Conservation (phyloP, 1,284 basidiomycete genomes). For the Apiotrichum domesticum region DNA sequence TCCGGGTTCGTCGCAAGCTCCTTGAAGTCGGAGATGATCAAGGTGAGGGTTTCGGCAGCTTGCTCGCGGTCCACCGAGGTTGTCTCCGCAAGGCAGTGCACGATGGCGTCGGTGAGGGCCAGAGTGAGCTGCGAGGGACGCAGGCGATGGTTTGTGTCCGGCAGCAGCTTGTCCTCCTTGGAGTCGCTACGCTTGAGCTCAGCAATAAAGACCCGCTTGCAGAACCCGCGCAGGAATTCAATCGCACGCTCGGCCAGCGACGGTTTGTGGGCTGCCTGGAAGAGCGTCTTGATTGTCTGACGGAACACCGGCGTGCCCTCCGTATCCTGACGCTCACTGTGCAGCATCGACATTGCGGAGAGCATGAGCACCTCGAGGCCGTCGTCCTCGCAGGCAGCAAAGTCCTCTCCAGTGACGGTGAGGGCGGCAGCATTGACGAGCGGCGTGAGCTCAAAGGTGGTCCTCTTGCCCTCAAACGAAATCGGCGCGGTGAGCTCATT, state of each 20-base stretch:
- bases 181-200: constrained; percentile 32
- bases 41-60: constrained; percentile 57
- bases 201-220: constrained; percentile 33
- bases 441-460: constrained; percentile 65
- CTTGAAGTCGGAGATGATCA: constrained; percentile 66
- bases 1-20: constrained; percentile 49
- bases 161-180: constrained; percentile 20
- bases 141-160: constrained; percentile 25
- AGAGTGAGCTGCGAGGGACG: constrained; percentile 37
- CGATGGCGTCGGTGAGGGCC: constrained; percentile 59
- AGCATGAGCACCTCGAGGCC: constrained; percentile 75
- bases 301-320: constrained; percentile 36
- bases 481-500: constrained; percentile 64
- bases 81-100: constrained; percentile 68
- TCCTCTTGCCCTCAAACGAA: constrained; percentile 65
- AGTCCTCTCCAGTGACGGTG: constrained; percentile 57
- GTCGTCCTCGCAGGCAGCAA: constrained; percentile 61
- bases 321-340: constrained; percentile 51
- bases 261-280: constrained; percentile 31
- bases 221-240: constrained; percentile 34
- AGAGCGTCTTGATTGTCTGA: constrained; percentile 32
- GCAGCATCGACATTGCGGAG: constrained; percentile 64
- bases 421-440: constrained; percentile 66
- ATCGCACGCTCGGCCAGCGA: constrained; percentile 25
- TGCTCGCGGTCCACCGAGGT: constrained; percentile 57